These are phyloP conservation scores for Sporothrix pallida DNA, from an alignment of 2,329 filamentous ascomycete species.

Conservation along the genomic window DNA sequence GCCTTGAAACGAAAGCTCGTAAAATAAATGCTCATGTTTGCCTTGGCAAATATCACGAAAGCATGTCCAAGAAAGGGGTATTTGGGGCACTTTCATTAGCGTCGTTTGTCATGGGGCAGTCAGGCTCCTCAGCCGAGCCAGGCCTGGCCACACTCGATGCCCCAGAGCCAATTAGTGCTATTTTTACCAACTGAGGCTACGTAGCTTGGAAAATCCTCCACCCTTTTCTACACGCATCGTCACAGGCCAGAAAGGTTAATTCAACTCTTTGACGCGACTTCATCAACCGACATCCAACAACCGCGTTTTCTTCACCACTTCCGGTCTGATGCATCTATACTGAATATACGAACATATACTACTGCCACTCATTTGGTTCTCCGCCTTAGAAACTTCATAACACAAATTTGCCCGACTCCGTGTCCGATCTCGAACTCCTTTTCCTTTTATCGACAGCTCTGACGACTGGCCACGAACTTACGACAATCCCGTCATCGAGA, in stretches of 20 bases:
- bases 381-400: background rate
- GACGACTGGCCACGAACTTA: background rate
- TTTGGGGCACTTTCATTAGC: background rate
- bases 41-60: too few relatives aligned
- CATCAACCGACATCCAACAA: background rate
- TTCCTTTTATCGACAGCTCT: background rate
- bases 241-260: background rate
- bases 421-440: background rate
- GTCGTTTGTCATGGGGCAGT: background rate
- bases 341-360: background rate
- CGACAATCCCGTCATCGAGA: conserved; percentile 12
- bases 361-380: background rate
- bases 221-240: background rate
- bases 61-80: too few relatives aligned
- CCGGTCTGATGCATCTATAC: background rate
- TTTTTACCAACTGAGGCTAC: conserved; percentile 10
- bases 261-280: conserved; percentile 12
- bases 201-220: background rate
- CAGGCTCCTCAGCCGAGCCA: background rate
- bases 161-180: background rate
- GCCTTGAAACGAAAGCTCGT: too few relatives aligned
- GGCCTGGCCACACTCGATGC: too few relatives aligned
- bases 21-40: background rate
- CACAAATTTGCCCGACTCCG: background rate
- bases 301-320: background rate